These are phyloP conservation scores for Candolleomyces efflorescens DNA, from an alignment of 768 basidiomycete species.

Conservation along the genomic window DNA sequence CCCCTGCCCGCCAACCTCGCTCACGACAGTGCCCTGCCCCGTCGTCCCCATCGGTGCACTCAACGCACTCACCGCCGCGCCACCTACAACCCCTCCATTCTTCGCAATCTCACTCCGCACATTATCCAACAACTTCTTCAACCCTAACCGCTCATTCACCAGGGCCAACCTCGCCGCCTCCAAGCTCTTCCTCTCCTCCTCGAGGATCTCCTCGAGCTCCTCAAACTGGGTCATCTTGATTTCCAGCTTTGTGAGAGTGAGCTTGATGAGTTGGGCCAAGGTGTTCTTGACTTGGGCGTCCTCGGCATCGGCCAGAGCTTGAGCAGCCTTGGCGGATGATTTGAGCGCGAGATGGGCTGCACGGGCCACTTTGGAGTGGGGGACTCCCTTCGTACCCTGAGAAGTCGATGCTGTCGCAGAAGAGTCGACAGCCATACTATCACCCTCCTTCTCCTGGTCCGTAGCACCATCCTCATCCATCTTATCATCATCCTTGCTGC, in stretches of 20 bases:
- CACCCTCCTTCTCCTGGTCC: constrained; percentile 16
- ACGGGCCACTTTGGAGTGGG: constrained; percentile 72
- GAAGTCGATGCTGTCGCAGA: constrained; percentile 13
- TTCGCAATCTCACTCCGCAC: constrained; percentile 62
- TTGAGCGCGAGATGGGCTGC: constrained; percentile 86
- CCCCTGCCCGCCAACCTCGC: constrained; percentile 44
- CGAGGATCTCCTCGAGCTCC: constrained; percentile 86
- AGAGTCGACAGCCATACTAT: constrained; percentile 32
- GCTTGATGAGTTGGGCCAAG: constrained; percentile 80
- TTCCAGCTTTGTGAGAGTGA: constrained; percentile 84
- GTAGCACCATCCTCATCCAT: constrained; percentile 42
- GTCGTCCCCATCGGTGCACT: constrained; percentile 46
- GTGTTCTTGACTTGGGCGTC: constrained; percentile 74
- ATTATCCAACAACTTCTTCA: constrained; percentile 69
- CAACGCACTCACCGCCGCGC: constrained; percentile 15
- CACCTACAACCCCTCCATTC: constrained; percentile 30
- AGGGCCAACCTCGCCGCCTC: constrained; percentile 81
- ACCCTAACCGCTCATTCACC: constrained; percentile 69
- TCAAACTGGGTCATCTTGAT: constrained; percentile 95
- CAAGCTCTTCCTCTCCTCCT: constrained; percentile 81
- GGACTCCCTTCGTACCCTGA: constrained; percentile 39
- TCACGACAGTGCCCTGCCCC: constrained; percentile 55
- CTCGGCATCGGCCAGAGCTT: constrained; percentile 75
- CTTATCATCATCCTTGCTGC: constrained; percentile 37
- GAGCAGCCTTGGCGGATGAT: constrained; percentile 84